These are phyloP conservation scores for Sungouiozyma intestinalis DNA, from an alignment of 805 yeast species.

Conservation along the genomic window DNA sequence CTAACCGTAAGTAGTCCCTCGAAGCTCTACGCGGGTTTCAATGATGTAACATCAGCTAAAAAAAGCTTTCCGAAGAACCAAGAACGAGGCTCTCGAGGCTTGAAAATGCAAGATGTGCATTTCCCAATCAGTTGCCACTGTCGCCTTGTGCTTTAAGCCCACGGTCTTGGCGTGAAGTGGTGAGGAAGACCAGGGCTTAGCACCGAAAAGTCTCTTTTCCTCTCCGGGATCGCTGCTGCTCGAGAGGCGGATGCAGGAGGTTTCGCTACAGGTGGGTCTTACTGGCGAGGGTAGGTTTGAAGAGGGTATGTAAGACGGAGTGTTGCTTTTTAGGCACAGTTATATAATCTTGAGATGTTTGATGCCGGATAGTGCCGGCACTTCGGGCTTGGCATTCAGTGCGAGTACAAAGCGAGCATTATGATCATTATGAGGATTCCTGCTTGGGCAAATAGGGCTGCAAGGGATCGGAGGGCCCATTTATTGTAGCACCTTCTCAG, in stretches of 20 bases:
- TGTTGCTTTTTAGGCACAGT: not conserved
- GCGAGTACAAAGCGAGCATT: not conserved
- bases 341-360: not conserved
- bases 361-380: not conserved
- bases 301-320: not conserved
- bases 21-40: no score
- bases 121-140: not conserved
- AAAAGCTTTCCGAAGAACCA: not conserved
- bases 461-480: constrained; percentile 11
- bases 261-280: no score
- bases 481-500: constrained; percentile 7
- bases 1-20: no score
- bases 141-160: no score
- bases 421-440: constrained; percentile 1
- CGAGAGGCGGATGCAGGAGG: no score
- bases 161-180: no score
- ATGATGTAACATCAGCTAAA: no score
- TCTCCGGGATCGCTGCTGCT: no score
- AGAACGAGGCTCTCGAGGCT: not conserved
- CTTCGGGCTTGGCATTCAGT: not conserved
- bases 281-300: no score
- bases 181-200: no score
- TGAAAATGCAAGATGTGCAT: not conserved
- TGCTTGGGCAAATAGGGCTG: constrained; percentile 2
- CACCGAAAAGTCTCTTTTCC: no score